These are phyloP conservation scores for Cordyceps cateniannulata DNA, from an alignment of 2,329 filamentous ascomycete species.

Conservation along the genomic window DNA sequence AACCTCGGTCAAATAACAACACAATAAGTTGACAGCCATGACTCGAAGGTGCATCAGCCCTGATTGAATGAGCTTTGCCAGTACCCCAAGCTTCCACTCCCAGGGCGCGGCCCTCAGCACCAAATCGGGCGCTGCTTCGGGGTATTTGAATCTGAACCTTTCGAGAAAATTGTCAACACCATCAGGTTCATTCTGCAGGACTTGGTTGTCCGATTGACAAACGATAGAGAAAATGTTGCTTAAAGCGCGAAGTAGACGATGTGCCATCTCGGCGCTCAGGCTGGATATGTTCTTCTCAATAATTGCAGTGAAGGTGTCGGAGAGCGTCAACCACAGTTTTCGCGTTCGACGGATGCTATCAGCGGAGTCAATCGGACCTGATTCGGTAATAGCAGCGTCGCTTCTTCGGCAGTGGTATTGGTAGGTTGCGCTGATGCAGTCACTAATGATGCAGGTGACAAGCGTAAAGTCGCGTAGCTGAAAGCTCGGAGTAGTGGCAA, in stretches of 20 bases:
- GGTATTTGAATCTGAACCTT: slow-evolving; percentile 23
- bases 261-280: slow-evolving; percentile 40
- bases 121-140: slow-evolving; percentile 30
- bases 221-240: slow-evolving; percentile 32
- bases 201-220: slow-evolving; percentile 23
- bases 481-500: neutral
- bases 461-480: neutral
- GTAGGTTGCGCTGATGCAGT: neutral
- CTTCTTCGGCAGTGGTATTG: neutral
- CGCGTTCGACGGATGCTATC: neutral
- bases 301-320: slow-evolving; percentile 17
- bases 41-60: slow-evolving; percentile 89
- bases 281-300: slow-evolving; percentile 52
- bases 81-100: slow-evolving; percentile 63
- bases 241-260: slow-evolving; percentile 32
- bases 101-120: slow-evolving; percentile 44
- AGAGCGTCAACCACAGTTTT: slow-evolving; percentile 2
- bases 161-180: slow-evolving; percentile 14
- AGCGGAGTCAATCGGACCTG: no score
- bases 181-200: neutral
- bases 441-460: neutral
- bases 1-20: slow-evolving; percentile 58
- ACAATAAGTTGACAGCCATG: slow-evolving; percentile 68
- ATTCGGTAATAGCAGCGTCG: neutral
- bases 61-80: slow-evolving; percentile 69